Percentiles rank a stretch among this genome's conserved stretches.
Evolutionary conservation across 1,284 basidiomycete species (phyloP).

Genomic region (Pulveroboletus sp.): DNA sequence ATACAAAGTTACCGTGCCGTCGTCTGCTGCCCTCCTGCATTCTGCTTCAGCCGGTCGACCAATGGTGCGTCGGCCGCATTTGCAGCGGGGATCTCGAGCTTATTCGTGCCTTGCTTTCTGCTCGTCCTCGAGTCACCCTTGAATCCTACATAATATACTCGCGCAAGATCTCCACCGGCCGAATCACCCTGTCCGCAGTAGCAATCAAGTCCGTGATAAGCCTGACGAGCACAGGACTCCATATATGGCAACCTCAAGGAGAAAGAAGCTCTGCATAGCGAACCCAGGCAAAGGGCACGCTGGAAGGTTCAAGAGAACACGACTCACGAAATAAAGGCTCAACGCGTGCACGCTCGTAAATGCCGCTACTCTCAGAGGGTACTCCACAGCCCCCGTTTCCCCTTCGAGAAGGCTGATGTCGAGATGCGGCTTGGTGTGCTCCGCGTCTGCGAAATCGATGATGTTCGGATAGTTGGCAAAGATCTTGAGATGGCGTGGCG

Average conservation of each 20-base stretch:
- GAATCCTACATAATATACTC: slow-evolving; percentile 80
- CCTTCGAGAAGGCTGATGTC: slow-evolving; percentile 71
- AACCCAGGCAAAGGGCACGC: slow-evolving; percentile 19
- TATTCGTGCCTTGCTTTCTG: slow-evolving; percentile 59
- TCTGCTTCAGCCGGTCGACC: slow-evolving; percentile 61
- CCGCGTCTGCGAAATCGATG: slow-evolving; percentile 74
- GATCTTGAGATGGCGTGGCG: slow-evolving; percentile 67
- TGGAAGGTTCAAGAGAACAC: slow-evolving; percentile 4
- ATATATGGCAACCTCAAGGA: slow-evolving; percentile 29
- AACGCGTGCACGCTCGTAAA: slow-evolving; percentile 74
- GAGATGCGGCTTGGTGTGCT: slow-evolving; percentile 64
- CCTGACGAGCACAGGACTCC: slow-evolving; percentile 6
- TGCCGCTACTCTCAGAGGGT: slow-evolving; percentile 71
- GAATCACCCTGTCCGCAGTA: slow-evolving; percentile 56
- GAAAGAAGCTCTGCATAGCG: slow-evolving; percentile 2
- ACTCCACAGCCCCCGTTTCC: slow-evolving; percentile 66
- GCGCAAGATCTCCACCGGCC: slow-evolving; percentile 58
- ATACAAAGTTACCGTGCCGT: slow-evolving; percentile 26
- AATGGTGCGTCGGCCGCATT: slow-evolving; percentile 68
- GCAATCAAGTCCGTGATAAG: slow-evolving; percentile 21
- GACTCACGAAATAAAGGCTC: slow-evolving; percentile 75
- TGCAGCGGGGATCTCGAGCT: slow-evolving; percentile 69
- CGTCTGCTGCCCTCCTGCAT: slow-evolving; percentile 40
- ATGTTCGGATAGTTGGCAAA: slow-evolving; percentile 72
- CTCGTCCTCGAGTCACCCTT: slow-evolving; percentile 66